These are phyloP conservation scores for Candolleomyces efflorescens DNA, from an alignment of 768 basidiomycete species.

Conservation along the genomic window DNA sequence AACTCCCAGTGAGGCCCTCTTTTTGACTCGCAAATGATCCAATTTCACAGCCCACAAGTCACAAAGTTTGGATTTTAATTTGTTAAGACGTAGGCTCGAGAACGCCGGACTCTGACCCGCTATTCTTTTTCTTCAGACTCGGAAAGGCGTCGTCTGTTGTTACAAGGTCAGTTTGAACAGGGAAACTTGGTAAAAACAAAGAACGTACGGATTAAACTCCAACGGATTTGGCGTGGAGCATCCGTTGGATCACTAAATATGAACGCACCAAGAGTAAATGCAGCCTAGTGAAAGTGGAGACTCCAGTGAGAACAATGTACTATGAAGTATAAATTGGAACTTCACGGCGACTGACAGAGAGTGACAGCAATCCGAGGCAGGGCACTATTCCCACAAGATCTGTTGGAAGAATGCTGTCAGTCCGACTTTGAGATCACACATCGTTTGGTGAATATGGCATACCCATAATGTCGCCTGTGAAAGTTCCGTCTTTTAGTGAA, in stretches of 20 bases:
- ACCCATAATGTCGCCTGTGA: slow-evolving; percentile 10
- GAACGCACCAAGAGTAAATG: slow-evolving; percentile 17
- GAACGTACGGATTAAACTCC: slow-evolving; percentile 16
- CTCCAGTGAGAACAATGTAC: background rate
- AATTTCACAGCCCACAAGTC: no score
- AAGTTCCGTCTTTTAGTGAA: background rate
- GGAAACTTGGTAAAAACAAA: no score
- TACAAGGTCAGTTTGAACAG: background rate
- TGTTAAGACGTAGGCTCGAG: no score
- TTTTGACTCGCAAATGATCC: no score
- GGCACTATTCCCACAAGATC: slow-evolving; percentile 21
- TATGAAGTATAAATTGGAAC: background rate
- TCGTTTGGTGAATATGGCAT: background rate
- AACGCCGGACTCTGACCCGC: no score
- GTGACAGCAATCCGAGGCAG: slow-evolving; percentile 18
- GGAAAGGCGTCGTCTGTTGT: background rate
- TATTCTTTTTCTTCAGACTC: no score
- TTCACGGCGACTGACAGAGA: slow-evolving; percentile 12
- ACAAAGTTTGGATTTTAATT: no score
- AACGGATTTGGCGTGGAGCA: slow-evolving; percentile 13
- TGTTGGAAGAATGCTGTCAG: no score
- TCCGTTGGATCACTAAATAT: slow-evolving; percentile 17
- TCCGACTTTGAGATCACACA: no score
- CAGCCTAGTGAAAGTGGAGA: slow-evolving; percentile 9
- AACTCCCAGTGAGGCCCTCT: no score